Evolutionary conservation across 768 basidiomycete species (phyloP).

Genomic region (Termitomyces titanicus): DNA sequence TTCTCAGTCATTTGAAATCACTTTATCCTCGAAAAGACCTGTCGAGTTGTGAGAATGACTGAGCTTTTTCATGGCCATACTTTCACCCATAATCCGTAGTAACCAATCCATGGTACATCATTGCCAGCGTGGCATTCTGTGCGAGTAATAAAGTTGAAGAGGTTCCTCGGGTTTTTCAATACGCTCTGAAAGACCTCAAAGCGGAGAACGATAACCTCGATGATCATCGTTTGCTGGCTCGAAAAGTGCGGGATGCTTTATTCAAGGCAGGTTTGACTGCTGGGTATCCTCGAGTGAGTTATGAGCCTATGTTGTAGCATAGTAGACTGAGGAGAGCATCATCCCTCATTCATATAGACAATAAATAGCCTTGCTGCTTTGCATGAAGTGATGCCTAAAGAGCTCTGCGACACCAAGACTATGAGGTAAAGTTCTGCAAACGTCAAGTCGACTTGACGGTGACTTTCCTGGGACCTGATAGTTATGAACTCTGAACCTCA

Average conservation of each 20-base stretch:
- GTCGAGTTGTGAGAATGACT: conserved; percentile 12
- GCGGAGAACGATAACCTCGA: conserved; percentile 21
- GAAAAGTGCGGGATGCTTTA: conserved; percentile 57
- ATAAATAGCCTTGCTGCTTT: conserved; percentile 57
- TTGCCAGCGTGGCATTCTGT: conserved; percentile 53
- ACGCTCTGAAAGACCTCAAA: conserved; percentile 43
- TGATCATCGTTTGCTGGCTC: conserved; percentile 41
- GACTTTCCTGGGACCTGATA: neutral
- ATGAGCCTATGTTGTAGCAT: neutral
- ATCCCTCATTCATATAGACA: conserved; percentile 27
- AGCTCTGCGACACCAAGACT: conserved; percentile 42
- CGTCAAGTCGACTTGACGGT: neutral
- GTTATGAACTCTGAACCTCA: conserved; percentile 15
- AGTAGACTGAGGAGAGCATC: neutral
- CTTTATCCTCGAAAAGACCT: conserved; percentile 34
- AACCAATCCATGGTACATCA: conserved; percentile 55
- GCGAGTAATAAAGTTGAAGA: conserved; percentile 58
- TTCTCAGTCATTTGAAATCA: conserved; percentile 32
- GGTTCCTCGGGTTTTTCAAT: conserved; percentile 50
- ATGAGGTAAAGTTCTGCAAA: conserved; percentile 30
- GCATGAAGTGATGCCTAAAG: conserved; percentile 48
- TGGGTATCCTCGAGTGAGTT: conserved; percentile 54
- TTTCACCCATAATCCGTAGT: conserved; percentile 1
- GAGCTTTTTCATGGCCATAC: neutral
- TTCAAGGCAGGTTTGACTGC: conserved; percentile 57